A percentile compares a stretch with the other conserved stretches of the same genome.
phyloP scores from a whole-genome alignment of 345 rosid genomes.

The Triadica sebifera region DNA sequence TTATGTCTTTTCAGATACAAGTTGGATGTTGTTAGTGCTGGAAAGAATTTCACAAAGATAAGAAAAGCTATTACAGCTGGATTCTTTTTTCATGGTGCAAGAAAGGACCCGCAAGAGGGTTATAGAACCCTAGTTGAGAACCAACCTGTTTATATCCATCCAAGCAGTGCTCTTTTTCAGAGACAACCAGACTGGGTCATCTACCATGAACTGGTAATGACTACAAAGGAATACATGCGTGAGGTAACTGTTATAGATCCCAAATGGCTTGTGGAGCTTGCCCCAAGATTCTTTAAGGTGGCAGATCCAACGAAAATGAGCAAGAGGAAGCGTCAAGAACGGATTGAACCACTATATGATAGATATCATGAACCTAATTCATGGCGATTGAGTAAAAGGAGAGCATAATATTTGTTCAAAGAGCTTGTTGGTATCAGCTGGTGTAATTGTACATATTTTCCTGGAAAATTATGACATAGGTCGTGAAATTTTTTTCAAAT shows the following conservation, averaged over 20 bases:
- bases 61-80: conserved; percentile 92
- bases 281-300: conserved; percentile 89
- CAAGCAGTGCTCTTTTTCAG: conserved; percentile 92
- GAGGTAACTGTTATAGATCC: conserved; percentile 89
- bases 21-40: conserved; percentile 77
- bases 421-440: background rate
- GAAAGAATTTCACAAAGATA: conserved; percentile 76
- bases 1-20: conserved; percentile 1
- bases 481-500: too few species aligned
- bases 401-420: conserved; percentile 44
- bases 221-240: conserved; percentile 91
- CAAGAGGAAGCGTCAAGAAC: conserved; percentile 91
- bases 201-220: conserved; percentile 93
- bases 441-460: conserved; percentile 4
- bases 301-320: conserved; percentile 96
- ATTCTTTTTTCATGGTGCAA: conserved; percentile 78
- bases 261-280: conserved; percentile 88
- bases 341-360: conserved; percentile 87
- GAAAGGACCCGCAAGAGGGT: conserved; percentile 93
- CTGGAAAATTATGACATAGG: background rate
- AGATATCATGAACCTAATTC: conserved; percentile 91
- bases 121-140: conserved; percentile 88
- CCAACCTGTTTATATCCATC: conserved; percentile 89
- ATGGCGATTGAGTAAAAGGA: conserved; percentile 83
- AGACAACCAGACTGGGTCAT: conserved; percentile 98